These are phyloP conservation scores for Acorus gramineus DNA, from an alignment of 106 monocot species.

Conservation along the genomic window DNA sequence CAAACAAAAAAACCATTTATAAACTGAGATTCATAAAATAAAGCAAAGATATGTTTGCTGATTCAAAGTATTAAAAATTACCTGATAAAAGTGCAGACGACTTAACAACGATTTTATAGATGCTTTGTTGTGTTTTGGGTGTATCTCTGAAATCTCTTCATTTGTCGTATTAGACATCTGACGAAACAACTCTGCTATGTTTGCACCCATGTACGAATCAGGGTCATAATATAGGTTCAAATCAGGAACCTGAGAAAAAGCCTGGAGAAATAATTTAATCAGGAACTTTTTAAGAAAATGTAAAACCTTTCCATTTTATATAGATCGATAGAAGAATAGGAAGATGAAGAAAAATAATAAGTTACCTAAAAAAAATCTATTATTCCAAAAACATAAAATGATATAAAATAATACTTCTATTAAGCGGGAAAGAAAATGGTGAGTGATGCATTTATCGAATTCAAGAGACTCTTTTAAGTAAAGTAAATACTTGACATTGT, in stretches of 20 bases:
- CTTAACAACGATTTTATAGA: conserved; percentile 60
- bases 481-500: too few relatives aligned
- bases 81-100: conserved; percentile 76
- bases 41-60: neutral
- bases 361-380: too few relatives aligned
- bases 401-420: too few relatives aligned
- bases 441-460: too few relatives aligned
- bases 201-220: conserved; percentile 99
- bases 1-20: neutral
- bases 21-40: neutral
- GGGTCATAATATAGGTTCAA: conserved; percentile 94
- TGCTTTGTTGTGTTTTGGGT: conserved; percentile 68
- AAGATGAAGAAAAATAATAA: neutral
- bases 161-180: conserved; percentile 74
- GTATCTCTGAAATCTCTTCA: conserved; percentile 74
- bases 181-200: conserved; percentile 78
- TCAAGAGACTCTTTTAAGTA: too few relatives aligned
- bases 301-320: too few relatives aligned
- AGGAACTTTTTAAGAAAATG: conserved; percentile 1
- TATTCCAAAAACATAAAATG: too few relatives aligned
- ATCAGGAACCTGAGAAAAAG: conserved; percentile 84
- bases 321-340: neutral
- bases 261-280: conserved; percentile 25
- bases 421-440: too few relatives aligned
- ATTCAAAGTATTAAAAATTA: conserved; percentile 9